Evolutionary conservation across 495 filamentous ascomycete species (phyloP).

Genomic region (Astrothelium macrocarpum): DNA sequence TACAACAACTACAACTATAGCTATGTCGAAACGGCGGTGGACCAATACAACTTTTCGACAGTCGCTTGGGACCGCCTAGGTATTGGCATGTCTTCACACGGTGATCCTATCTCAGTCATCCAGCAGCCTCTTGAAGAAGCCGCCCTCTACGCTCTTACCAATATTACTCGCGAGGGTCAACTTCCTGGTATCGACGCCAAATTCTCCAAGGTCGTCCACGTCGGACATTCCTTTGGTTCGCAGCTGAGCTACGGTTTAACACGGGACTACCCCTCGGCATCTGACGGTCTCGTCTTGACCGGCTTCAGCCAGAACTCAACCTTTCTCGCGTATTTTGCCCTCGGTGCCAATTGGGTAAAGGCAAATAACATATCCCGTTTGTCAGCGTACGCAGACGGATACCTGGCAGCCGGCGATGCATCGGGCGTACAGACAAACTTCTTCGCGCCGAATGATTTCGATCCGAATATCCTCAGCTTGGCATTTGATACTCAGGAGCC

Average conservation of each 20-base stretch:
- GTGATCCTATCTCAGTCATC: constrained; percentile 45
- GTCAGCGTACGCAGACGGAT: constrained; percentile 31
- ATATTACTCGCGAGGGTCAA: constrained; percentile 35
- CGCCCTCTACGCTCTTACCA: constrained; percentile 41
- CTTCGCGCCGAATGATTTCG: constrained; percentile 39
- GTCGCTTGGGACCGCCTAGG: constrained; percentile 51
- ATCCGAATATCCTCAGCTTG: constrained; percentile 34
- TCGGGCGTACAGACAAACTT: constrained; percentile 37
- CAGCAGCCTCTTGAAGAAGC: constrained; percentile 45
- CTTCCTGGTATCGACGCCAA: constrained; percentile 11
- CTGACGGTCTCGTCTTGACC: constrained; percentile 49
- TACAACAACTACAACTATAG: constrained; percentile 46
- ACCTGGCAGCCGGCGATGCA: constrained; percentile 37
- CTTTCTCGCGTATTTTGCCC: constrained; percentile 31
- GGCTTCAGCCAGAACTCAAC: constrained; percentile 41
- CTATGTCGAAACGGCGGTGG: constrained; percentile 46
- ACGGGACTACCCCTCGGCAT: constrained; percentile 40
- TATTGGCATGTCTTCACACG: constrained; percentile 45
- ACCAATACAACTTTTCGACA: constrained; percentile 43
- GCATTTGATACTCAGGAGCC: constrained; percentile 16
- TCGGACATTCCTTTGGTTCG: constrained; percentile 48
- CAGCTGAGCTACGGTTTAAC: constrained; percentile 38
- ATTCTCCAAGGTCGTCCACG: constrained; percentile 45
- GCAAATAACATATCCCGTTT: constrained; percentile 38
- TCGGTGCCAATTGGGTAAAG: constrained; percentile 39